Conservation (phyloP, 2,329 filamentous ascomycete genomes). For the Fusarium secorum region DNA sequence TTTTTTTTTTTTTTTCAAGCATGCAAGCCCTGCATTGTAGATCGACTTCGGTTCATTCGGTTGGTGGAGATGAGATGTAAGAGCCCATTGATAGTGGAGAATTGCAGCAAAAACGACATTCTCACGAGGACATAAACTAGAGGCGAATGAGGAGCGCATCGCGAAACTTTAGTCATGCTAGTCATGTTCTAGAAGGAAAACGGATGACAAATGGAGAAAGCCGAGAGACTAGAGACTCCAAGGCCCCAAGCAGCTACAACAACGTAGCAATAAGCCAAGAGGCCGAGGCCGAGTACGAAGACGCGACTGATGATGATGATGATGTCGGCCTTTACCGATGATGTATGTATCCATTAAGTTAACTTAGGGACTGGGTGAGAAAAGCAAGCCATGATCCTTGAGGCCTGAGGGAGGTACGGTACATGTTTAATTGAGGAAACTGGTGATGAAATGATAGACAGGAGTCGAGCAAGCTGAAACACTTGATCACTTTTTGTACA, state of each 20-base stretch:
- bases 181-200: conserved; percentile 35
- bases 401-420: not conserved
- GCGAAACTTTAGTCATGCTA: conserved; percentile 18
- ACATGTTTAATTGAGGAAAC: not conserved
- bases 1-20: not conserved
- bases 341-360: conserved; percentile 2
- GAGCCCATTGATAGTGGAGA: not conserved
- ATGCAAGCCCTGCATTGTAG: conserved; percentile 23
- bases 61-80: conserved; percentile 7
- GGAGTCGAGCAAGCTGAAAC: conserved; percentile 36
- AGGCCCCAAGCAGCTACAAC: not conserved
- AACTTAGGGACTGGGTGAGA: not conserved
- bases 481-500: conserved; percentile 17
- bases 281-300: conserved; percentile 20
- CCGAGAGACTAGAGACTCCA: not conserved
- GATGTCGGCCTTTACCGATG: conserved; percentile 10
- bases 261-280: not conserved
- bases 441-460: conserved; percentile 38
- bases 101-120: not conserved
- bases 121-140: conserved; percentile 25
- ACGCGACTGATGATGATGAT: not conserved
- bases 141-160: conserved; percentile 24
- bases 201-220: conserved; percentile 31
- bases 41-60: conserved; percentile 24
- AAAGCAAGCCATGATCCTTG: conserved; percentile 3